Evolutionary conservation across 441 rosid genomes (phyloP), one percentile per base, ranked within the genome.

Genomic region (Caryocar brasiliense): DNA sequence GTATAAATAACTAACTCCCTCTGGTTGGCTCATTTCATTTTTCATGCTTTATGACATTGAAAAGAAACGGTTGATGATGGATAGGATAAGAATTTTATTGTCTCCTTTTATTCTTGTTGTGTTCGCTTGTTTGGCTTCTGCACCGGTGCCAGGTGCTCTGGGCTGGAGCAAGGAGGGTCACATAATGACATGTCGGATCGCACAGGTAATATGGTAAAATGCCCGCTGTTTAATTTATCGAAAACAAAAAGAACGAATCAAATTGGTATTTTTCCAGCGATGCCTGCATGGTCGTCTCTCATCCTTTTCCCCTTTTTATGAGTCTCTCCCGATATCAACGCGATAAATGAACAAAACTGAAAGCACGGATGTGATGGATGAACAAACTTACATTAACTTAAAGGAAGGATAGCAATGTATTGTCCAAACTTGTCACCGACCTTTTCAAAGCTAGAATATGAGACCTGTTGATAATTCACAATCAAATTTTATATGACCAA

Each of bases 131-230:
- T 27, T 80, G 56, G 68, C 65, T 59, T 59, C 47, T 43, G 34
- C 61, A 52, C 58, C 68, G 6, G 51, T 65, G 50, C 72, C 84
- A 10, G 64, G 59, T 24, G 73, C 82, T 29, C 56, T 34, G 5
- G 71, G 85, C 9, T 90, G 98, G 98, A 84, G 98, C 69, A 90
- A 84, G 70, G 95, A 90, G 68, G 98, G 98, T 52, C 98, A 90
- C 56, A 38, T 77, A 28, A 74, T 86, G 67, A 84, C 92, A 20
- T 90, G 98, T 50, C 73, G 84, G 58, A 82, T 90, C 26, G 96
- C 98, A 2, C 92, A 84, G 81, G 98, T 86, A 71, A 61, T 30
- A 21, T 27, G 35, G 35, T 13, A 0, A n/a, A n/a, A n/a, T n/a
- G n/a, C n/a, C n/a, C n/a, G n/a, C n/a, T n/a, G n/a, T n/a, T n/a